Conservation (phyloP, 768 basidiomycete genomes). For the Imleria badia region DNA sequence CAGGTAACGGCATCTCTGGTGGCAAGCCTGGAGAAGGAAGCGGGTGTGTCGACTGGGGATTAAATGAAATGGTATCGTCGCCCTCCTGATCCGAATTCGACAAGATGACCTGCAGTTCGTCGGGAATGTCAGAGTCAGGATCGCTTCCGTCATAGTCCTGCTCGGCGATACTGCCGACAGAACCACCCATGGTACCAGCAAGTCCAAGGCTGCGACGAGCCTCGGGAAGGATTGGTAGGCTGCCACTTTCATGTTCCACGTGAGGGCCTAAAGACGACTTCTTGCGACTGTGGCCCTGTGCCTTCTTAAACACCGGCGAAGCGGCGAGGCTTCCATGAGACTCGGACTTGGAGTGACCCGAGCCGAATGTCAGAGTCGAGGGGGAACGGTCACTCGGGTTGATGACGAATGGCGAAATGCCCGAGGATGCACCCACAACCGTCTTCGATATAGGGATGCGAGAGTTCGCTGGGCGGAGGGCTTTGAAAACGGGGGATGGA, state of each 20-base stretch:
- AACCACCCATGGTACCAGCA: constrained; percentile 67
- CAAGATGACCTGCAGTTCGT: constrained; percentile 68
- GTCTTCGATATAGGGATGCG: constrained; percentile 21
- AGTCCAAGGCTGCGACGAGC: constrained; percentile 59
- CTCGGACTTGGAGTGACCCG: constrained; percentile 31
- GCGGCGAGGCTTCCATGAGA: constrained; percentile 20
- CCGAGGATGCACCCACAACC: constrained; percentile 25
- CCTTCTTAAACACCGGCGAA: constrained; percentile 39
- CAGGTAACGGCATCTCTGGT: constrained; percentile 41
- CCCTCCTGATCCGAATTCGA: constrained; percentile 39
- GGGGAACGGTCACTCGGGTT: constrained; percentile 23
- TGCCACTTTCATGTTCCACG: constrained; percentile 18
- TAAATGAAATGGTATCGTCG: constrained; percentile 42
- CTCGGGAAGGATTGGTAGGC: constrained; percentile 46
- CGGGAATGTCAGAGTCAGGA: constrained; percentile 78
- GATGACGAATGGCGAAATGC: constrained; percentile 27
- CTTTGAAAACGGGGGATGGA: constrained; percentile 56
- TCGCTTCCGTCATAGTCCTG: constrained; percentile 54
- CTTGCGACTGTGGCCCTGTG: constrained; percentile 22
- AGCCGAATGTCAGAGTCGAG: constrained; percentile 40
- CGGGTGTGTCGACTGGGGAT: background rate
- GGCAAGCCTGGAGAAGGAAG: constrained; percentile 44
- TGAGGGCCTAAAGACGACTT: constrained; percentile 24
- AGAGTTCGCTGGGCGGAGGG: constrained; percentile 49
- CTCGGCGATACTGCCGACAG: constrained; percentile 46